Conservation (phyloP, 805 yeast species). For the Vanderwaltozyma tropicalis region DNA sequence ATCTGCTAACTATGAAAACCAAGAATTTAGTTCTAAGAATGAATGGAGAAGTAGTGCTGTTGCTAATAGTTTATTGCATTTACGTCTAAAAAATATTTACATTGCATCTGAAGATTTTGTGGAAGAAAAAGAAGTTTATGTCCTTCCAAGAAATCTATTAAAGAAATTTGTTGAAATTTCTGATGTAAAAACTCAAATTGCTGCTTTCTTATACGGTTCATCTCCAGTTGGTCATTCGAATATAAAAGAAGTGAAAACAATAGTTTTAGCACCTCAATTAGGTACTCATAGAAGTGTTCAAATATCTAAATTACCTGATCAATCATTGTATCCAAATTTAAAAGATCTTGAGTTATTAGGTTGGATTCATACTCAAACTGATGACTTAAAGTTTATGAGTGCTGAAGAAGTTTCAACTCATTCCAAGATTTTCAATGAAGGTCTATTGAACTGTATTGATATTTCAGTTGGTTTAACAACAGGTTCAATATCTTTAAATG, state of each 20-base stretch:
- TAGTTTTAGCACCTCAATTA: constrained; percentile 80
- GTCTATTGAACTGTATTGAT: constrained; percentile 37
- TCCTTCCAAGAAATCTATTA: constrained; percentile 74
- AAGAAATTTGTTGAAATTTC: constrained; percentile 69
- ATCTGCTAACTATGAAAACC: constrained; percentile 79
- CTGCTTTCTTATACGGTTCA: constrained; percentile 70
- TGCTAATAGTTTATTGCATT: constrained; percentile 58
- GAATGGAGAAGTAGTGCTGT: constrained; percentile 90
- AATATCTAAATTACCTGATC: constrained; percentile 34
- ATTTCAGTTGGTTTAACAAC: constrained; percentile 65
- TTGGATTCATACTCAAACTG: constrained; percentile 85
- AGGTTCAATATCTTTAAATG: constrained; percentile 73
- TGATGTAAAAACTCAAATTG: constrained; percentile 74
- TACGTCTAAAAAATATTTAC: constrained; percentile 67
- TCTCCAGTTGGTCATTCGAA: constrained; percentile 62
- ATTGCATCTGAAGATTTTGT: constrained; percentile 59
- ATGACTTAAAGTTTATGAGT: constrained; percentile 51
- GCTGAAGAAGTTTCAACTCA: constrained; percentile 64
- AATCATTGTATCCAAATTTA: constrained; percentile 27
- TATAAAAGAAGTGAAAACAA: constrained; percentile 66
- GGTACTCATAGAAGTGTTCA: constrained; percentile 62
- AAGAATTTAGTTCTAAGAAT: constrained; percentile 67
- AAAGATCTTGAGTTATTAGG: constrained; percentile 73
- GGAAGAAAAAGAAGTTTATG: constrained; percentile 50
- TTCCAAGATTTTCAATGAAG: constrained; percentile 29